Evolutionary conservation across 768 basidiomycete genomes (phyloP), one percentile per base, ranked within the genome.

Genomic region (Kwoniella sp.): DNA sequence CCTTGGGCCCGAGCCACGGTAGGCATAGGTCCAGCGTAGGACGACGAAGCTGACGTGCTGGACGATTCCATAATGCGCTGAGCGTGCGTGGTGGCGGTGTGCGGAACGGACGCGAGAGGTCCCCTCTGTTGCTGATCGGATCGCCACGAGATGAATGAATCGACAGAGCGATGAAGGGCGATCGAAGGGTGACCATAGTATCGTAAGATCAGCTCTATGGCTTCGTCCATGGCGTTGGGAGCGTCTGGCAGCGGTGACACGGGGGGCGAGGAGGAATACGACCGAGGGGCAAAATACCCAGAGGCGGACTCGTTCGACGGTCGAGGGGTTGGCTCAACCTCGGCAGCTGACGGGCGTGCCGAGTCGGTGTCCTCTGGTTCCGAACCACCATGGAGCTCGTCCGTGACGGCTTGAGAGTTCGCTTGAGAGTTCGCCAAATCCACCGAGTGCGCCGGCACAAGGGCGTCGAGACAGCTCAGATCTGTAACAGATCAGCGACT

Each of bases 1-100:
- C 62, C 67, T 15, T 58, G 46, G 2, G 62, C 62, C 20, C 62
- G 20, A 0, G 62, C 67, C 3, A 69, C 60, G 9, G 67, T 69
- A 6, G 67, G 67, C 59, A 64, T 62, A 8, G 57, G 40, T 17
- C 39, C 46, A 19, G 27, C 42, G 12, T 45, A 43, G 25, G 46
- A 47, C 17, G 50, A 51, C 12, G 56, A 46, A 20, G 56, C 29
- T 14, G 50, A 48, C 2, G 57, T 59, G 27, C 49, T 32, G 2
- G 57, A 59, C 2, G 52, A 53, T 6, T 46, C 26, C 49, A 52
- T 54, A 4, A 46, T 54, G 7, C 22, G 4, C 23, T 28, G 40
- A 8, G 32, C 42, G 14, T 22, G 14, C 11, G 37, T 17, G 9
- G 19, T 38, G 14, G 19, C 37, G 19, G 37, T 20, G 19, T 19